Percentiles rank a stretch among this genome's conserved stretches.
These are phyloP conservation scores for Starmerella potacharoeniae DNA, from an alignment of 805 yeast genomes.

Conservation along the genomic window DNA sequence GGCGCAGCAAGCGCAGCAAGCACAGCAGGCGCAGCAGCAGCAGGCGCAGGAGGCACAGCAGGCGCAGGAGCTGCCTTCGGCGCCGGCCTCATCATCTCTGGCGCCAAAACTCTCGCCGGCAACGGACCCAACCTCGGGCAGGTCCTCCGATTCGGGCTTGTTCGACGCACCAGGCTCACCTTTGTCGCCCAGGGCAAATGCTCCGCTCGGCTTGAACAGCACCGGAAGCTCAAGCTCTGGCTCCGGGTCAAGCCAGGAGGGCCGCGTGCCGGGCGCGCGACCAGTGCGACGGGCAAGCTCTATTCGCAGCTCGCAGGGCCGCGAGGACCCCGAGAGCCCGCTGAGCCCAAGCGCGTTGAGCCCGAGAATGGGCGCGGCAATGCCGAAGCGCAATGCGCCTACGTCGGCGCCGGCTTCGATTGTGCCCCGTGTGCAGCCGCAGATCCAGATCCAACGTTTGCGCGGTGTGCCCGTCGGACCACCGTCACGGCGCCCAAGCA, in stretches of 20 bases:
- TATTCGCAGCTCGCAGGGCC: neutral
- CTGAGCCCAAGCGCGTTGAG: neutral
- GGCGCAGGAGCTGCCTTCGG: too few relatives aligned
- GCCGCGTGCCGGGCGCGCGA: neutral
- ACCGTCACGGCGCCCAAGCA: neutral
- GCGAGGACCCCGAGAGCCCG: neutral
- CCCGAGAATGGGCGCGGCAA: neutral
- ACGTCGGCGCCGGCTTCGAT: neutral
- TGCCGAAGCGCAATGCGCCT: neutral
- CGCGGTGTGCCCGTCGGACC: conserved; percentile 1
- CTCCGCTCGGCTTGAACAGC: neutral
- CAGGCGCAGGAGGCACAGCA: too few relatives aligned
- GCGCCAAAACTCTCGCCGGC: neutral
- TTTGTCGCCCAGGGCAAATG: neutral
- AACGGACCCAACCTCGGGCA: neutral
- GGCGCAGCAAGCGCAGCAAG: neutral
- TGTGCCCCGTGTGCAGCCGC: neutral
- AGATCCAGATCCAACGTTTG: conserved; percentile 2
- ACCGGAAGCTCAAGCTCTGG: neutral
- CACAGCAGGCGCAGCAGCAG: neutral
- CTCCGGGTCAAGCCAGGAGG: too few relatives aligned
- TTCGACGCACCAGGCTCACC: neutral
- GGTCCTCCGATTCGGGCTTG: neutral
- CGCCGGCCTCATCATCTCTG: too few relatives aligned
- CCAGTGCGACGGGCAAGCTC: neutral